Evolutionary conservation across 2,329 filamentous ascomycete genomes (phyloP).

Genomic region (Neophaeococcomyces mojaviensis): DNA sequence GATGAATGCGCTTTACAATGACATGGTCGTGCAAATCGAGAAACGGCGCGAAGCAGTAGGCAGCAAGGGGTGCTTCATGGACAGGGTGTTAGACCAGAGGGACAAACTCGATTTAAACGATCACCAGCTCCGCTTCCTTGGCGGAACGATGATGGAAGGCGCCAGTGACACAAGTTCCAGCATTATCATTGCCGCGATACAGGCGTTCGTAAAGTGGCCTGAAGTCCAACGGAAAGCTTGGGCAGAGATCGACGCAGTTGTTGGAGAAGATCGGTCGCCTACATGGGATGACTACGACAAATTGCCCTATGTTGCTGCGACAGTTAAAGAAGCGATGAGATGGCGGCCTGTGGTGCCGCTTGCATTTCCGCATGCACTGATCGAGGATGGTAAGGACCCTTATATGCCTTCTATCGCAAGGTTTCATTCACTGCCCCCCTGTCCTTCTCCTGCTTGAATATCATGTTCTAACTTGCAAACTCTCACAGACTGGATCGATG

Average conservation of each 20-base stretch:
- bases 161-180: constrained; percentile 35
- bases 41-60: constrained; percentile 26
- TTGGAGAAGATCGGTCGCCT: constrained; percentile 33
- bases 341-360: constrained; percentile 43
- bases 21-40: constrained; percentile 27
- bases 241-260: constrained; percentile 39
- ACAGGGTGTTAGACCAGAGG: constrained; percentile 33
- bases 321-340: constrained; percentile 38
- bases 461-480: too few species aligned
- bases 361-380: constrained; percentile 46
- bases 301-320: constrained; percentile 34
- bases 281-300: constrained; percentile 33
- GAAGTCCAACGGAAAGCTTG: constrained; percentile 42
- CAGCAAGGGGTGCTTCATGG: constrained; percentile 31
- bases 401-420: too few species aligned
- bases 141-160: constrained; percentile 27
- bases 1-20: constrained; percentile 37
- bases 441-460: too few species aligned
- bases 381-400: constrained; percentile 37
- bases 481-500: constrained; percentile 38
- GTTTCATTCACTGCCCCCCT: neutral
- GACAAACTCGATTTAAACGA: constrained; percentile 27
- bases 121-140: constrained; percentile 35
- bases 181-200: constrained; percentile 31
- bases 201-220: constrained; percentile 22